These are phyloP conservation scores for Tolypocladium capitatum DNA, from an alignment of 2,329 filamentous ascomycete species.

Conservation along the genomic window DNA sequence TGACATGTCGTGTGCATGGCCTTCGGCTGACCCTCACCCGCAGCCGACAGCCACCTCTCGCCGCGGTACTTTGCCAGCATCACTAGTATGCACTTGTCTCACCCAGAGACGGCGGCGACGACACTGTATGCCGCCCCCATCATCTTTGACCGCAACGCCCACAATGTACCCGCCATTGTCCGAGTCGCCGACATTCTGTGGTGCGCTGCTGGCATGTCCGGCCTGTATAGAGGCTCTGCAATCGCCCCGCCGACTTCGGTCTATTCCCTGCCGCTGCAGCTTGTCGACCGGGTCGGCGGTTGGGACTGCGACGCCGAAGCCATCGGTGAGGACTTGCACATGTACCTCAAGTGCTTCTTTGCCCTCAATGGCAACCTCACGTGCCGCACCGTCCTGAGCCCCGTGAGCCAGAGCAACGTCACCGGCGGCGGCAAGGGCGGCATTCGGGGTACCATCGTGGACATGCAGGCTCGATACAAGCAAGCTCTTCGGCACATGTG, in stretches of 20 bases:
- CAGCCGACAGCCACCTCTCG: constrained; percentile 59
- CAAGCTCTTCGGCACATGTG: constrained; percentile 66
- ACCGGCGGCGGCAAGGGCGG: constrained; percentile 44
- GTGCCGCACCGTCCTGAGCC: constrained; percentile 49
- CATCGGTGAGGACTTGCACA: constrained; percentile 65
- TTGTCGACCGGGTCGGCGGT: constrained; percentile 56
- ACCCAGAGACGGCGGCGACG: constrained; percentile 45
- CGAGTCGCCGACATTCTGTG: constrained; percentile 61
- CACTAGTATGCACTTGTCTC: constrained; percentile 46
- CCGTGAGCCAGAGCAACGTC: constrained; percentile 62
- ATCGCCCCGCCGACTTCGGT: constrained; percentile 62
- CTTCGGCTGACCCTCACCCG: constrained; percentile 3
- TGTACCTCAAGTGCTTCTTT: constrained; percentile 70
- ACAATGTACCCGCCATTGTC: constrained; percentile 52
- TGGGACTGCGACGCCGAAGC: constrained; percentile 61
- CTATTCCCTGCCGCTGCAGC: constrained; percentile 53
- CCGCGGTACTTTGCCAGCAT: constrained; percentile 54
- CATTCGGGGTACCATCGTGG: constrained; percentile 37
- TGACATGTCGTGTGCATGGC: not conserved
- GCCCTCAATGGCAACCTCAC: constrained; percentile 57
- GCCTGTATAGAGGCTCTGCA: constrained; percentile 48
- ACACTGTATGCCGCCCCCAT: constrained; percentile 59
- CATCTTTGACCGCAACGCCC: constrained; percentile 61
- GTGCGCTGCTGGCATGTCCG: constrained; percentile 58
- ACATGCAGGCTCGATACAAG: constrained; percentile 53